These are phyloP conservation scores for Dalechampia spathulata DNA, from an alignment of 441 rosid species.

Conservation along the genomic window DNA sequence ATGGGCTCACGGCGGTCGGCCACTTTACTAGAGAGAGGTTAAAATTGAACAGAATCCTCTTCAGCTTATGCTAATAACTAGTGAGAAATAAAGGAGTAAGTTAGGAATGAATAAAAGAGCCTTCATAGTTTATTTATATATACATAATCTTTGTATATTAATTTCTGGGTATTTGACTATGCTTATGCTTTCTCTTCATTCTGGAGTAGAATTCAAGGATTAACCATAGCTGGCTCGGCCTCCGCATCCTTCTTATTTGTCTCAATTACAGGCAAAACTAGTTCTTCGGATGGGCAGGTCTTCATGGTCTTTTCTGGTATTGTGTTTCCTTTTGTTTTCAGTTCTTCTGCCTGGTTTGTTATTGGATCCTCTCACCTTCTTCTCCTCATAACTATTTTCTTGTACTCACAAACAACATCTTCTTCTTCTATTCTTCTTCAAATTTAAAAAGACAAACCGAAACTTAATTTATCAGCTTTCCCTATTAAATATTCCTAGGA, in stretches of 20 bases:
- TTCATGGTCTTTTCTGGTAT: no score
- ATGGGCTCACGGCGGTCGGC: slow-evolving; percentile 55
- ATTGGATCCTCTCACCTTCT: no score
- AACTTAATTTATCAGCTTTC: no score
- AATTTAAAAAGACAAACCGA: no score
- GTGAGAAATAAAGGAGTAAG: background rate
- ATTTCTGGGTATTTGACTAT: slow-evolving; percentile 9
- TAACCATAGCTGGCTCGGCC: background rate
- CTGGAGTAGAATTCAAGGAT: background rate
- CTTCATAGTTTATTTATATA: background rate
- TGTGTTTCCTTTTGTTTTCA: no score
- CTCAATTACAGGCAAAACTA: no score
- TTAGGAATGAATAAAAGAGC: slow-evolving; percentile 9
- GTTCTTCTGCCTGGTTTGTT: no score
- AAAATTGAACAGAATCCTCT: background rate
- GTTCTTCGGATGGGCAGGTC: no score
- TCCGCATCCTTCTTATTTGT: background rate
- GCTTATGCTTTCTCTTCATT: background rate
- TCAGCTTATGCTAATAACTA: background rate
- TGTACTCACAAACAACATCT: no score
- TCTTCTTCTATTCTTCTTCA: no score
- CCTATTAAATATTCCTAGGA: no score
- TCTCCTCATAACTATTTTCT: no score
- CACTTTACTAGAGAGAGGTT: slow-evolving; percentile 25
- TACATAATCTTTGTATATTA: background rate